Evolutionary conservation across 331 rosid species (phyloP).

Genomic region (Acacia pycnantha): DNA sequence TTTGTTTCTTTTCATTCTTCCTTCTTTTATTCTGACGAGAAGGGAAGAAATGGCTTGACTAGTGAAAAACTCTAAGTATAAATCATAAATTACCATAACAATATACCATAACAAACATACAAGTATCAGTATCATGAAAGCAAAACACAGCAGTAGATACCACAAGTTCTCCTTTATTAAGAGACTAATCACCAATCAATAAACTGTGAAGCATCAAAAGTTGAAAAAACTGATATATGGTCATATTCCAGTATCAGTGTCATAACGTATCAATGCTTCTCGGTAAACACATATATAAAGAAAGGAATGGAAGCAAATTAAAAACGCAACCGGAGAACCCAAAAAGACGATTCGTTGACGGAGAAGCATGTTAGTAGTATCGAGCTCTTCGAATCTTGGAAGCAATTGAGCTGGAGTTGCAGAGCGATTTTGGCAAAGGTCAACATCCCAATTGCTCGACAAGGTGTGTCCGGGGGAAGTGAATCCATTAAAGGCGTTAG

Average conservation of each 20-base stretch:
- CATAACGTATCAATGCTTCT: not conserved
- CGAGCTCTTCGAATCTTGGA: slow-evolving; percentile 84
- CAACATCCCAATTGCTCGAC: slow-evolving; percentile 64
- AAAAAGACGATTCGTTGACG: slow-evolving; percentile 89
- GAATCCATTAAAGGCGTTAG: slow-evolving; percentile 35
- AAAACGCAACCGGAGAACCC: slow-evolving; percentile 77
- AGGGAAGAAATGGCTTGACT: not conserved
- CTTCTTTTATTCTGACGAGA: not conserved
- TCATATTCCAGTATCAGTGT: too few species aligned
- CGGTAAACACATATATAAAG: not conserved
- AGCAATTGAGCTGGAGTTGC: slow-evolving; percentile 54
- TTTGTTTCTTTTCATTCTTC: not conserved
- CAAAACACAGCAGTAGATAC: not conserved
- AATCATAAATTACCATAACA: not conserved
- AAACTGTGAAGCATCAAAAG: not conserved
- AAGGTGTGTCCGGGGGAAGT: slow-evolving; percentile 43
- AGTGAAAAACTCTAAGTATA: not conserved
- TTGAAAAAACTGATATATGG: not conserved
- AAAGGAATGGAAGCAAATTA: not conserved
- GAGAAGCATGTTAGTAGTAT: slow-evolving; percentile 84
- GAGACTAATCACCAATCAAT: not conserved
- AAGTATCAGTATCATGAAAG: not conserved
- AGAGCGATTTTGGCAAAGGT: slow-evolving; percentile 30
- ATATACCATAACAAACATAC: not conserved
- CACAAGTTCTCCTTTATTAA: not conserved